Evolutionary conservation across 1,284 basidiomycete species (phyloP).

Genomic region (Leccinum solheimii): DNA sequence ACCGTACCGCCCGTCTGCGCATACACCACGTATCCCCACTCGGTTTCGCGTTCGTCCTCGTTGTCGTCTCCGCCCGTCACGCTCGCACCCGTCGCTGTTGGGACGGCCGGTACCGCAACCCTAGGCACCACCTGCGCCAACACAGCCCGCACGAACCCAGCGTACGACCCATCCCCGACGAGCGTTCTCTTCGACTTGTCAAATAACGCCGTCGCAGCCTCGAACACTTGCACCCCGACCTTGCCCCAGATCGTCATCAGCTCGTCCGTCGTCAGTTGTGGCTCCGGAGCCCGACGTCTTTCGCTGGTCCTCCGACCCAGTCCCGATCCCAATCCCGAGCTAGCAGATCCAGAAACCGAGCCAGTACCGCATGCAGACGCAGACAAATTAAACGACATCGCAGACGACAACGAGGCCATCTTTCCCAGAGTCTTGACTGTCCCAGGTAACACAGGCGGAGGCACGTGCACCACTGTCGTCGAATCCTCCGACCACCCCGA

Average conservation of each 20-base stretch:
- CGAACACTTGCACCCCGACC: conserved; percentile 73
- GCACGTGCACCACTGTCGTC: conserved; percentile 37
- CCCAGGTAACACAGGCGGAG: conserved; percentile 10
- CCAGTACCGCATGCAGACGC: not conserved
- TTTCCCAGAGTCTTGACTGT: conserved; percentile 1
- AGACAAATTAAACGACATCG: not conserved
- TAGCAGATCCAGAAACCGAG: conserved; percentile 7
- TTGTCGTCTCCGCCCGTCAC: conserved; percentile 7
- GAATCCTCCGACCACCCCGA: conserved; percentile 49
- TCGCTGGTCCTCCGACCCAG: conserved; percentile 18
- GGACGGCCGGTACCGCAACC: conserved; percentile 36
- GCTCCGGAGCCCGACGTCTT: conserved; percentile 30
- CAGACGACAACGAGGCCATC: not conserved
- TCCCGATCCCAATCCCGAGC: conserved; percentile 1
- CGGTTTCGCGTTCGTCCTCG: conserved; percentile 24
- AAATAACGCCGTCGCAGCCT: conserved; percentile 64
- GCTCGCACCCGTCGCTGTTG: not conserved
- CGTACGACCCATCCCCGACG: conserved; percentile 81
- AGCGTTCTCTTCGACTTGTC: conserved; percentile 75
- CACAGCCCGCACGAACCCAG: conserved; percentile 72
- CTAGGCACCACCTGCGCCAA: conserved; percentile 62
- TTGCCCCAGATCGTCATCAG: conserved; percentile 70
- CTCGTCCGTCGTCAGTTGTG: conserved; percentile 62
- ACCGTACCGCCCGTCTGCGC: conserved; percentile 68
- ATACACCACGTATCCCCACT: conserved; percentile 75